phyloP scores from a whole-genome alignment of 2,329 filamentous ascomycete genomes.

The Fusarium sp. region DNA sequence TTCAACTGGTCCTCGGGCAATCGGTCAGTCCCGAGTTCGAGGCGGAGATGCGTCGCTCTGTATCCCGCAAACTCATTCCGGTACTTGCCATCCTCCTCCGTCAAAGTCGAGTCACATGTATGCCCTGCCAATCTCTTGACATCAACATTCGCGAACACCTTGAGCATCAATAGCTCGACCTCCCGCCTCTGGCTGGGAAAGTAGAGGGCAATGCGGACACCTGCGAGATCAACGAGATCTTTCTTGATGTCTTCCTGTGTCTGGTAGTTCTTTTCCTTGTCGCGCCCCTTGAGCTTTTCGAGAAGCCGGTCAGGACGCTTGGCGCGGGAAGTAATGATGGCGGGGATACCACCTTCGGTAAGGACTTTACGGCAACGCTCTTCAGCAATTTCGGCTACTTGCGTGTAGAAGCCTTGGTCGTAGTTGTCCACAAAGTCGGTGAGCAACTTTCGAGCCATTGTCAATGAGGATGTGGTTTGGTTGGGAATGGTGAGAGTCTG shows the following conservation, averaged over 20 bases:
- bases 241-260: background rate
- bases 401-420: background rate
- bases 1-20: background rate
- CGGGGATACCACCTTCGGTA: background rate
- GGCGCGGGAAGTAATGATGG: conserved; percentile 10
- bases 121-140: background rate
- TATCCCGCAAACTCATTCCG: background rate
- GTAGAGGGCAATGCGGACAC: conserved; percentile 8
- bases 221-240: background rate
- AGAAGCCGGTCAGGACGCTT: background rate
- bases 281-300: background rate
- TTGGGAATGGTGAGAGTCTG: background rate
- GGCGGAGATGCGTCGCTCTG: background rate
- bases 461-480: background rate
- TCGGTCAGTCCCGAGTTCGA: background rate
- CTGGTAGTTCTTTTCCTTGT: background rate
- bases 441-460: background rate
- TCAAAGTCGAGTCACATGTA: background rate
- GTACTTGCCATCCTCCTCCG: background rate
- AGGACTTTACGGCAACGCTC: background rate
- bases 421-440: conserved; percentile 1
- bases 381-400: conserved; percentile 1
- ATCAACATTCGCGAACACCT: background rate
- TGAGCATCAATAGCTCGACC: background rate
- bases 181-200: background rate